Evolutionary conservation across 345 rosid genomes (phyloP), one percentile per base, ranked within the genome.

Genomic region (Salix dunnii): DNA sequence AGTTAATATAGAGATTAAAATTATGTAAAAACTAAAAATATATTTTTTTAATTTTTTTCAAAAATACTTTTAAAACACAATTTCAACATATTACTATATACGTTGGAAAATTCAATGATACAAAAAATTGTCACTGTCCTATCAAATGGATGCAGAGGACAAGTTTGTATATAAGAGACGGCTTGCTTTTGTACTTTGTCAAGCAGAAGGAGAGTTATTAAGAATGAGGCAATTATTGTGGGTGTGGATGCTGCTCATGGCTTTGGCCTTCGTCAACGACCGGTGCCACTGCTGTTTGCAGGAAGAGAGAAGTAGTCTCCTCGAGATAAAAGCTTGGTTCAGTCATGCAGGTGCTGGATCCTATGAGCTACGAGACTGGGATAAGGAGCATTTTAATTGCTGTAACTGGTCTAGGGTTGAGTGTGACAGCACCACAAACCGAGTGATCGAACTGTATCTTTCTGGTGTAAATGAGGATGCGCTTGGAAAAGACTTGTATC

Each of bases 391-490:
- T 66, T 3, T 3, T 6, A 9, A 66, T 20, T 66, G 69, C 40
- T 66, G 69, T 16, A 66, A 66, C n/a, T 33, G 43, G 69, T 2
- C 0, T 8, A 0, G 2, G 33, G 42, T 66, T 66, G 12, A 0
- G 23, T 66, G 69, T 4, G 35, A 66, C 40, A 30, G 0, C 23
- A 16, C 43, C 18, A 31, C 69, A 27, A 17, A 31, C 16, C 38
- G 43, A 66, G 43, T 66, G 38, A 31, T 16, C 18, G 0, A 33
- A 12, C 40, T 66, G 0, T 0, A 33, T 18, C 42, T 66, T 33
- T 14, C 0, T 0, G 0, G 0, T 0, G 2, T 33, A 25, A 64
- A 33, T 40, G 0, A 0, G 2, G 2, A 2, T 40, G 43, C 8
- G 0, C 20, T 10, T 5, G 20, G 5, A 30, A 30, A 18, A 18